These are phyloP conservation scores for Agaricales sp. DNA, from an alignment of 1,284 basidiomycete species.

Conservation along the genomic window DNA sequence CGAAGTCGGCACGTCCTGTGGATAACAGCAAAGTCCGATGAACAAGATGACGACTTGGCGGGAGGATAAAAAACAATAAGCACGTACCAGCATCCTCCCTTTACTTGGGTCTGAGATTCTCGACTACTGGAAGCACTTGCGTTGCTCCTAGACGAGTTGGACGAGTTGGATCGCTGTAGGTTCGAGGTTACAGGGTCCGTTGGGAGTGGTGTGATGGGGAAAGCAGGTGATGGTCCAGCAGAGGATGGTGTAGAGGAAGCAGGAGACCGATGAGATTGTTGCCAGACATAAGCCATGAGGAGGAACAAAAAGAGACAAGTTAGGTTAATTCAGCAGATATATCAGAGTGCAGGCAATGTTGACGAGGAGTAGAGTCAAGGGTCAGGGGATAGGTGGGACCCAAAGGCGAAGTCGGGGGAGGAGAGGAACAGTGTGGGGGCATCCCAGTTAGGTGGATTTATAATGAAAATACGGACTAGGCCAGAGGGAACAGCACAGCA, in stretches of 20 bases:
- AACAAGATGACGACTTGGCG: conserved; percentile 5
- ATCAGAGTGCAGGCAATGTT: too few species aligned
- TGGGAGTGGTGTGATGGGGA: not conserved
- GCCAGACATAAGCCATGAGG: not conserved
- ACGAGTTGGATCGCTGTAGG: not conserved
- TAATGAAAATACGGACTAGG: too few species aligned
- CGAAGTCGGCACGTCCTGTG: conserved; percentile 71
- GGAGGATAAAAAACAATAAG: not conserved
- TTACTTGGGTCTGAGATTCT: conserved; percentile 38
- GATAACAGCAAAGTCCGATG: conserved; percentile 7
- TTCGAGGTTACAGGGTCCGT: not conserved
- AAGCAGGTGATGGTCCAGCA: not conserved
- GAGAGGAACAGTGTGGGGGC: too few species aligned
- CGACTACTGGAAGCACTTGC: not conserved
- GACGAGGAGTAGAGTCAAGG: too few species aligned
- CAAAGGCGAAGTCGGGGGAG: too few species aligned
- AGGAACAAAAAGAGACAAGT: too few species aligned
- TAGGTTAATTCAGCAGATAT: too few species aligned
- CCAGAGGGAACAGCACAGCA: too few species aligned
- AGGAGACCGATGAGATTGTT: not conserved
- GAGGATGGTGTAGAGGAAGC: not conserved
- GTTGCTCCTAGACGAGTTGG: not conserved
- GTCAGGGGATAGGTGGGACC: too few species aligned
- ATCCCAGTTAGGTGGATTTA: too few species aligned
- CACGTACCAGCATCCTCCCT: conserved; percentile 69